phyloP scores from a whole-genome alignment of 495 filamentous ascomycete species.

The Lasiosphaeria ovina region DNA sequence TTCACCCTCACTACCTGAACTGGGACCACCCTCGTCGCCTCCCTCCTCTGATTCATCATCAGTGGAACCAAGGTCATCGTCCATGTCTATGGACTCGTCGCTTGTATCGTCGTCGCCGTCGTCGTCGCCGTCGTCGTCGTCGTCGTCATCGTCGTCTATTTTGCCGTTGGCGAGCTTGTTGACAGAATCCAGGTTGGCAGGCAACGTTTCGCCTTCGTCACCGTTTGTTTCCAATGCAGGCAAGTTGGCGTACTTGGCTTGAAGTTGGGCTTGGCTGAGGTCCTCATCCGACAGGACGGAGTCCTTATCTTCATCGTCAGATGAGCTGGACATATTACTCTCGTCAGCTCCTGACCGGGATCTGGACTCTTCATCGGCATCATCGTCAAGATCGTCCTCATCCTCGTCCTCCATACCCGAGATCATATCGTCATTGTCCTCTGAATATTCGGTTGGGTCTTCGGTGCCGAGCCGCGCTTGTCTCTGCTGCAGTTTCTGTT shows the following conservation, averaged over 20 bases:
- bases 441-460: constrained; percentile 52
- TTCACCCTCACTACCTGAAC: constrained; percentile 47
- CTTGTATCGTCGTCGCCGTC: constrained; percentile 67
- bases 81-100: constrained; percentile 86
- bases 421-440: constrained; percentile 45
- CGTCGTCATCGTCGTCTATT: constrained; percentile 57
- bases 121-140: constrained; percentile 64
- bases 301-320: constrained; percentile 57
- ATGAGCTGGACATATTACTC: constrained; percentile 69
- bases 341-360: constrained; percentile 49
- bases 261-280: constrained; percentile 76
- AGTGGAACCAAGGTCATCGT: constrained; percentile 73
- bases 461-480: constrained; percentile 45
- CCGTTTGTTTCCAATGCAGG: constrained; percentile 35
- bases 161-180: constrained; percentile 33
- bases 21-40: constrained; percentile 44
- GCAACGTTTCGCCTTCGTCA: constrained; percentile 19
- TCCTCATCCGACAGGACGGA: constrained; percentile 66
- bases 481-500: constrained; percentile 54
- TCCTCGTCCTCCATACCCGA: constrained; percentile 52
- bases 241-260: constrained; percentile 74
- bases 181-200: constrained; percentile 1
- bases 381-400: constrained; percentile 27
- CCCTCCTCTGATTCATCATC: constrained; percentile 51
- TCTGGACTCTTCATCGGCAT: constrained; percentile 23